Percentiles rank a stretch among this genome's conserved stretches.
Conservation (phyloP, 441 rosid genomes). For the Daphne laureola region DNA sequence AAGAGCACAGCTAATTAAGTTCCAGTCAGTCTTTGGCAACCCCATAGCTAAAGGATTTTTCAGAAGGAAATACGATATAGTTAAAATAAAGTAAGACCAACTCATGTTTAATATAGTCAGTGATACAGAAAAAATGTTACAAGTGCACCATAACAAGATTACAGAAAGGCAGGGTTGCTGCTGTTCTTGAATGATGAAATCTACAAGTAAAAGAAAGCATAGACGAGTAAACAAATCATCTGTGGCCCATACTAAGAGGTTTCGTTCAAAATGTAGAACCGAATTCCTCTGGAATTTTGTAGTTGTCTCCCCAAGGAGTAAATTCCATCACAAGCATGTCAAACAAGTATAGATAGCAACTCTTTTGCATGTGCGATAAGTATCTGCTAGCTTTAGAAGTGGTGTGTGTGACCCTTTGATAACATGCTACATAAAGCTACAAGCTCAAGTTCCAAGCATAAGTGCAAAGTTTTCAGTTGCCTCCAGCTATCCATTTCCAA, state of each 20-base stretch:
- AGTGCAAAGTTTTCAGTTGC: conserved; percentile 15
- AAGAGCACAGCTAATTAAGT: too few relatives aligned
- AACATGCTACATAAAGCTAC: not conserved
- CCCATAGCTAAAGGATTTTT: too few relatives aligned
- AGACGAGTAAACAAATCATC: not conserved
- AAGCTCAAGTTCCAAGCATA: conserved; percentile 5
- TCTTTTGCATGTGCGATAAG: not conserved
- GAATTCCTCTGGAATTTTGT: conserved; percentile 1
- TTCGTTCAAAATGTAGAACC: conserved; percentile 3
- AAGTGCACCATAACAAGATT: too few relatives aligned
- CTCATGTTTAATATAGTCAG: too few relatives aligned
- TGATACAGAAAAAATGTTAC: too few relatives aligned
- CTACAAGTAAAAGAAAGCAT: too few relatives aligned
- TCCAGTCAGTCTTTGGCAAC: too few relatives aligned
- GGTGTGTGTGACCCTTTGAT: not conserved
- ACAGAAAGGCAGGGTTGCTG: too few relatives aligned
- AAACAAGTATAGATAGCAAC: not conserved
- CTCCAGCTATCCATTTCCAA: conserved; percentile 68
- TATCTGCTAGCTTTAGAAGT: not conserved
- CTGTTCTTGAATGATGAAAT: too few relatives aligned
- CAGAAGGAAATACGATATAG: too few relatives aligned
- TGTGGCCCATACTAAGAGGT: conserved; percentile 1
- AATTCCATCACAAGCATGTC: not conserved
- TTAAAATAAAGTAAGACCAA: too few relatives aligned
- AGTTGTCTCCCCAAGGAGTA: not conserved